Base-by-base conservation (phyloP, 306 rosid genomes). In the Cucurbita moschata region DNA sequence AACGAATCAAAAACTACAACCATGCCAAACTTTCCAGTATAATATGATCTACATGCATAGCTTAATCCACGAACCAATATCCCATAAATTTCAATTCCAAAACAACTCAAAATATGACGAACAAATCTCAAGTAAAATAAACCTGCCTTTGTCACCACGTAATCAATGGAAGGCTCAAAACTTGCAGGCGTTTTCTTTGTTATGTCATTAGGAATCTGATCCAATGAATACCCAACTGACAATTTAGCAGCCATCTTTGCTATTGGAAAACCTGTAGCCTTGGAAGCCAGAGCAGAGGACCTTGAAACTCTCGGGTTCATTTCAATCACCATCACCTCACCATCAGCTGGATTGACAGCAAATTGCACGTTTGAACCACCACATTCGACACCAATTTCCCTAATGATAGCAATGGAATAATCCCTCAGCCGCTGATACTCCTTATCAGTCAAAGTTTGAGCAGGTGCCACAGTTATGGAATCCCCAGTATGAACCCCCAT, bases 401-500 rank as follows among this genome's bases (percentile, higher is more conserved):
- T 63, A 6, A 75, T 75, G 40, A 75, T 75, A 47, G 78, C 78
- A 62, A 75, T 75, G 49, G 78, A 75, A 21, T 64, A 75, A 75
- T 75, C 78, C 11, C 99, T 80, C 71, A 88, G 85, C 58, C 97
- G 82, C 84, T 94, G 99, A 53, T 95, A 91, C 81, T 95, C 99
- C 87, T 89, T 95, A 77, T 95, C 99, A 0, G 97, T 95, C 75
- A 91, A 75, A 77, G 99, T 95, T 78, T 95, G 99, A 0, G 97
- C 97, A 0, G 99, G 99, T 2, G 97, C 99, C 76, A 95, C 97
- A 1, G 99, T 91, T 19, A 95, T 95, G 4, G 99, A 95, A 81
- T 95, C 99, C 43, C 99, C 99, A 0, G 97, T 91, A 62, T 95
- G 99, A 82, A 95, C 96, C 2, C 97, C 99, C 99, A 95, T 95